Conservation (phyloP, 139 green algal genomes). For the Trebouxia sp. region DNA sequence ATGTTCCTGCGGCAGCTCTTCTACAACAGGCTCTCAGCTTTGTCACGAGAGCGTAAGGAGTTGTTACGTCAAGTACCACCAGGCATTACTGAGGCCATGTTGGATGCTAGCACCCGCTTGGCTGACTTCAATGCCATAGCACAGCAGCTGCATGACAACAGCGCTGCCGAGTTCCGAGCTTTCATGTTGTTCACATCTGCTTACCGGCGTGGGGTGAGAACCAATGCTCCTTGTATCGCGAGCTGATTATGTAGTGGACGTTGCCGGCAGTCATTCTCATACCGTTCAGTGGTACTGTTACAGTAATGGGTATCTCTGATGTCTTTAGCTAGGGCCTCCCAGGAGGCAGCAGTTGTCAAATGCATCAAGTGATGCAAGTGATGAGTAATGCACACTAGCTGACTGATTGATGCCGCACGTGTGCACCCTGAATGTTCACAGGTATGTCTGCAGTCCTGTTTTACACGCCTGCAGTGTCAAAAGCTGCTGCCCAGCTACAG, state of each 20-base stretch:
- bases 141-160: constrained; percentile 24
- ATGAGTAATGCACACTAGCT: too few relatives aligned
- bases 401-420: too few relatives aligned
- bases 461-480: too few relatives aligned
- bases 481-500: neutral
- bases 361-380: too few relatives aligned
- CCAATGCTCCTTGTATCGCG: neutral
- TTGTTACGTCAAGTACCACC: neutral
- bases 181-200: neutral
- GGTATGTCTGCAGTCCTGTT: too few relatives aligned
- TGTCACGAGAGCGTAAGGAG: neutral
- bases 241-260: neutral
- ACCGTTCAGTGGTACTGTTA: too few relatives aligned
- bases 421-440: too few relatives aligned
- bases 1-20: neutral
- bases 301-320: too few relatives aligned
- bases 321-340: too few relatives aligned
- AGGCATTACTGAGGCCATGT: neutral
- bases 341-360: too few relatives aligned
- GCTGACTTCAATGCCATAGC: neutral
- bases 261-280: neutral
- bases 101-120: neutral
- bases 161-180: neutral
- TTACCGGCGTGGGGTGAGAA: constrained; percentile 1
- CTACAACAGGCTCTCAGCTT: neutral